Percentiles rank a stretch among this genome's conserved stretches.
These are phyloP conservation scores for Smittium culicis DNA, from an alignment of 371 early-diverging fungal species.

Conservation along the genomic window DNA sequence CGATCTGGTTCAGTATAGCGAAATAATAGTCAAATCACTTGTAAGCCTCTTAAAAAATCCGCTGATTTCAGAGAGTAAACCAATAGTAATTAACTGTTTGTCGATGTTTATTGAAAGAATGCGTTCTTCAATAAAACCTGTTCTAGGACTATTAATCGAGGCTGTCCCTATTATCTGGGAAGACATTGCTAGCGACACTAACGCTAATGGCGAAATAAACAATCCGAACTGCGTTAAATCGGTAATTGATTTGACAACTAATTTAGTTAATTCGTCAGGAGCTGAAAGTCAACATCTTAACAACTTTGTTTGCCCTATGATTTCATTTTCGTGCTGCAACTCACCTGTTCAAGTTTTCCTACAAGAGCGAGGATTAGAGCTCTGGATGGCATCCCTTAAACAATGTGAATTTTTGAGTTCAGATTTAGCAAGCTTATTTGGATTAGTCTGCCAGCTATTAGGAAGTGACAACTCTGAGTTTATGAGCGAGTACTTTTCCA, in stretches of 20 bases:
- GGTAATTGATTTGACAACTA: neutral
- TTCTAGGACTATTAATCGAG: neutral
- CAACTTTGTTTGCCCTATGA: neutral
- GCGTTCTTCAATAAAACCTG: slow-evolving; percentile 7
- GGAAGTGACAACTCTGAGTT: neutral
- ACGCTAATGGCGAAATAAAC: neutral
- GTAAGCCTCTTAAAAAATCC: slow-evolving; percentile 45
- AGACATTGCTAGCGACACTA: neutral
- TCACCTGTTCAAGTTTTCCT: neutral
- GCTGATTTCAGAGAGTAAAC: slow-evolving; percentile 60
- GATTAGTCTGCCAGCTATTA: neutral
- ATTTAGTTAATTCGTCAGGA: neutral
- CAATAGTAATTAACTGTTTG: slow-evolving; percentile 58
- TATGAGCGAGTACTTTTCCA: neutral
- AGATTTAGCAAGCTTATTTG: neutral
- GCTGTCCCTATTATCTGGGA: neutral
- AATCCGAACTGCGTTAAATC: neutral
- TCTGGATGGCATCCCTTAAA: neutral
- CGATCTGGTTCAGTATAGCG: slow-evolving; percentile 54
- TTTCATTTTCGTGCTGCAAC: neutral
- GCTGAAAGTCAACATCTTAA: neutral
- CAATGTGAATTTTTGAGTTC: neutral
- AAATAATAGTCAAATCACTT: slow-evolving; percentile 40
- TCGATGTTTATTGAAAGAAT: slow-evolving; percentile 63
- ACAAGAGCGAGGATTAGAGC: neutral